Conservation (phyloP, 495 filamentous ascomycete species). For the Penicillium egyptiacum region DNA sequence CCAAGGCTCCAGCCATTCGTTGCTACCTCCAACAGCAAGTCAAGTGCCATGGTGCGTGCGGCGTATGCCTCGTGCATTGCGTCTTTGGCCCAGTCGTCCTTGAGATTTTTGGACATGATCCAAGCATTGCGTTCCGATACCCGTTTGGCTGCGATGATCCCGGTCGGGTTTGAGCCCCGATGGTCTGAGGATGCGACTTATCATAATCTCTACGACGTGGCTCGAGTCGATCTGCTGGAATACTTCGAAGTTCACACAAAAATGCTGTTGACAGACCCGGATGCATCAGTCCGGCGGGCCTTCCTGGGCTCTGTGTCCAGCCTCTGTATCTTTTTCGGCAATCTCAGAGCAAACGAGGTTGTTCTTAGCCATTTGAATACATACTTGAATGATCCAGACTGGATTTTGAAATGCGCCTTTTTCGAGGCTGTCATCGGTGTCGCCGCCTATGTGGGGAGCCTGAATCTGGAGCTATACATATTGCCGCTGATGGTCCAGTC, state of each 20-base stretch:
- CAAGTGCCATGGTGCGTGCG: slow-evolving; percentile 71
- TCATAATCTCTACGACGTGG: slow-evolving; percentile 79
- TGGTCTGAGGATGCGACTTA: slow-evolving; percentile 75
- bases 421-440: slow-evolving; percentile 95
- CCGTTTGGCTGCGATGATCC: slow-evolving; percentile 72
- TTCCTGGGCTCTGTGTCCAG: slow-evolving; percentile 93
- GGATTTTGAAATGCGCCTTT: slow-evolving; percentile 95
- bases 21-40: slow-evolving; percentile 50
- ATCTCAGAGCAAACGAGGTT: slow-evolving; percentile 83
- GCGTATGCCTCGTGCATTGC: slow-evolving; percentile 93
- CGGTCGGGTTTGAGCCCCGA: slow-evolving; percentile 56
- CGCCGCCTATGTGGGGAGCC: slow-evolving; percentile 82
- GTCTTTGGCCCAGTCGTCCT: slow-evolving; percentile 84
- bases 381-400: slow-evolving; percentile 94
- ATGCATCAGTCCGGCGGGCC: slow-evolving; percentile 85
- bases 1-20: slow-evolving; percentile 76
- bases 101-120: slow-evolving; percentile 84
- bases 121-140: slow-evolving; percentile 84
- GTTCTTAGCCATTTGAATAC: slow-evolving; percentile 95
- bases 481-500: slow-evolving; percentile 95
- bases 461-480: slow-evolving; percentile 90
- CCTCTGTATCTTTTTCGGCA: slow-evolving; percentile 94
- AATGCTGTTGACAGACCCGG: slow-evolving; percentile 78
- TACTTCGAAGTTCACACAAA: slow-evolving; percentile 88
- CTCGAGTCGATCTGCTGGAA: slow-evolving; percentile 70